These are phyloP conservation scores for Byssoonygena ceratinophila DNA, from an alignment of 2,329 filamentous ascomycete genomes.

Conservation along the genomic window DNA sequence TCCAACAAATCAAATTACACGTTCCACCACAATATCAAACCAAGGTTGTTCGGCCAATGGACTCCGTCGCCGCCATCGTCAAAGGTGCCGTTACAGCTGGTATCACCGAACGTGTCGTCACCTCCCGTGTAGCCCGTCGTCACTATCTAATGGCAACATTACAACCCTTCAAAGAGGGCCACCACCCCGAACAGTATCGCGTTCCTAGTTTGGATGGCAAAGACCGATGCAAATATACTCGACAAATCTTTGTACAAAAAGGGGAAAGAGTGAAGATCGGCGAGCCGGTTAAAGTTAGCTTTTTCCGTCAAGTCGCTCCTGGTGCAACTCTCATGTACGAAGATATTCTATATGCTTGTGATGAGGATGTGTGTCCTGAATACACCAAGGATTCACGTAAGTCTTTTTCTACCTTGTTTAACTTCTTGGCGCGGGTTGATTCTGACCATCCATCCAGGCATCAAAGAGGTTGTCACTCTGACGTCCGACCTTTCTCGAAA, in stretches of 20 bases:
- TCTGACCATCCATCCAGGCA: conserved; percentile 49
- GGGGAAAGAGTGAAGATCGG: conserved; percentile 98
- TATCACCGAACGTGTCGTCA: conserved; percentile 93
- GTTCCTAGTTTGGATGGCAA: conserved; percentile 94
- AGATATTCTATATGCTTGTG: conserved; percentile 93
- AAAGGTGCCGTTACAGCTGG: conserved; percentile 96
- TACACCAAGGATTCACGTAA: conserved; percentile 99
- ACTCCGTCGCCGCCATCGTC: conserved; percentile 95
- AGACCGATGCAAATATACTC: conserved; percentile 95
- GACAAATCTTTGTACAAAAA: conserved; percentile 97
- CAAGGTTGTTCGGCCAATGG: conserved; percentile 97
- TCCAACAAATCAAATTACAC: conserved; percentile 98
- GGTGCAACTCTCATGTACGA: conserved; percentile 99
- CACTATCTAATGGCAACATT: conserved; percentile 99
- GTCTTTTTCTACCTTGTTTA: conserved; percentile 37
- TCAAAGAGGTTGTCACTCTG: conserved; percentile 97
- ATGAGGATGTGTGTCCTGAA: conserved; percentile 95
- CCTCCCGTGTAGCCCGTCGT: conserved; percentile 88
- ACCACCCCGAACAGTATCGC: conserved; percentile 95
- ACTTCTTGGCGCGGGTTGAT: too few species aligned
- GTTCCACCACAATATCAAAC: conserved; percentile 96
- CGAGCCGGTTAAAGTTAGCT: conserved; percentile 96
- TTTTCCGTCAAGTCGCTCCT: conserved; percentile 94
- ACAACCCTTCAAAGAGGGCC: conserved; percentile 97
- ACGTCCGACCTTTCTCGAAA: conserved; percentile 95